Evolutionary conservation across 108 stramenopile genomes (phyloP).

Genomic region (Nannochloropsis salina): DNA sequence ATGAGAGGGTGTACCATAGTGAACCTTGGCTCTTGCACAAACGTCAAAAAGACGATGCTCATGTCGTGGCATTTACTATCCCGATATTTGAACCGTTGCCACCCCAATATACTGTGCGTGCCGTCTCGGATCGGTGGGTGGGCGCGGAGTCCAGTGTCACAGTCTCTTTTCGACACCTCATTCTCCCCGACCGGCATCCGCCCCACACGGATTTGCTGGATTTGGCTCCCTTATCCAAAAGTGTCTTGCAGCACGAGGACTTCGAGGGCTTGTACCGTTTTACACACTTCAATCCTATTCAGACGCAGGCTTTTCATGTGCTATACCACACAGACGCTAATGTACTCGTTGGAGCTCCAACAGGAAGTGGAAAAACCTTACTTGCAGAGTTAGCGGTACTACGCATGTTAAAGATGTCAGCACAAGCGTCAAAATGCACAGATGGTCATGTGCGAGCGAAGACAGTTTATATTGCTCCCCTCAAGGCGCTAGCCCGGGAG

Average conservation of each 20-base stretch:
- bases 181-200: conserved; percentile 64
- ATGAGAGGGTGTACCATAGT: conserved; percentile 58
- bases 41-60: conserved; percentile 27
- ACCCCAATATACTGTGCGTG: conserved; percentile 77
- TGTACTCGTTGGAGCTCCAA: conserved; percentile 93
- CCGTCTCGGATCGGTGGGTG: conserved; percentile 86
- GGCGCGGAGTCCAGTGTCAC: conserved; percentile 76
- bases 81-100: conserved; percentile 79
- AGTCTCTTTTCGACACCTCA: conserved; percentile 70
- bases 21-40: conserved; percentile 52
- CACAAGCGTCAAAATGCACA: not conserved
- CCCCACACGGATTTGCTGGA: conserved; percentile 80
- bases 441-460: conserved; percentile 48
- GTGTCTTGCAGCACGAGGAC: conserved; percentile 67
- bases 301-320: conserved; percentile 84
- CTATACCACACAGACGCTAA: conserved; percentile 82
- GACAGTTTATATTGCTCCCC: conserved; percentile 95
- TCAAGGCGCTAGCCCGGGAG: conserved; percentile 94
- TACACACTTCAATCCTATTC: conserved; percentile 90
- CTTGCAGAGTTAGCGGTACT: conserved; percentile 79
- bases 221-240: conserved; percentile 77
- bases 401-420: conserved; percentile 69
- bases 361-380: conserved; percentile 80
- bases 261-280: conserved; percentile 75
- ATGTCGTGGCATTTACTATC: conserved; percentile 73